These are phyloP conservation scores for Talaromyces piceae DNA, from an alignment of 2,329 filamentous ascomycete genomes.

Conservation along the genomic window DNA sequence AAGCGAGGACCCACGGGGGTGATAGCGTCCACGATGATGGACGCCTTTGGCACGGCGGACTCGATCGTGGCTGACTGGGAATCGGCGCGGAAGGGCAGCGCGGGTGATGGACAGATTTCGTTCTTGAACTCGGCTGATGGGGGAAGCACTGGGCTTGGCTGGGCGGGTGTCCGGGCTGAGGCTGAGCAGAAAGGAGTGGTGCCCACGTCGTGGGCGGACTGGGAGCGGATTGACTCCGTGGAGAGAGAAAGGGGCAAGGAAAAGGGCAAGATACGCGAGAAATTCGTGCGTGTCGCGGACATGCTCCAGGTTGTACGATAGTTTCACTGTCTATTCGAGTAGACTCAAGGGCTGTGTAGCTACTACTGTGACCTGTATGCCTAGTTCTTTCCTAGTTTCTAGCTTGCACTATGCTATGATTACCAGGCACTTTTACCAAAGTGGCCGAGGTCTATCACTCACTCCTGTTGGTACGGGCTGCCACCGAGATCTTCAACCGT, in stretches of 20 bases:
- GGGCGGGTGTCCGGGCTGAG: slow-evolving; percentile 65
- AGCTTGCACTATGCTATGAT: too few species aligned
- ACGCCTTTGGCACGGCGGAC: slow-evolving; percentile 85
- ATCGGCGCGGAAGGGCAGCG: slow-evolving; percentile 14
- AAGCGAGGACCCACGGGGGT: slow-evolving; percentile 92
- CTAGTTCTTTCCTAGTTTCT: background rate
- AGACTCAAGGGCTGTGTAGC: too few species aligned
- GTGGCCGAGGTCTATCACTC: too few species aligned
- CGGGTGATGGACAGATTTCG: slow-evolving; percentile 15
- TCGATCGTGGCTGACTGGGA: slow-evolving; percentile 73
- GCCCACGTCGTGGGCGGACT: slow-evolving; percentile 74
- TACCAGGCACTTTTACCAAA: too few species aligned
- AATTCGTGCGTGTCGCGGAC: slow-evolving; percentile 49
- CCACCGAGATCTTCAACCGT: too few species aligned
- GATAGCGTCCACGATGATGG: slow-evolving; percentile 91
- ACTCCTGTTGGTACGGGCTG: background rate
- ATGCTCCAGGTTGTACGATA: slow-evolving; percentile 46
- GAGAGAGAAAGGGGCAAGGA: slow-evolving; percentile 61
- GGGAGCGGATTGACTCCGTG: slow-evolving; percentile 73
- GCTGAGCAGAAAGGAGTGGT: slow-evolving; percentile 49
- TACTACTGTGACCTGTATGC: too few species aligned
- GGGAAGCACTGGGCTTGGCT: slow-evolving; percentile 51
- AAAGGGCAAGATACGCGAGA: slow-evolving; percentile 71
- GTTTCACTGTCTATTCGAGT: background rate
- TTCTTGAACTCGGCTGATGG: slow-evolving; percentile 42